Evolutionary conservation across 75 land plant species (phyloP).

Genomic region (Selaginella tamariscina): DNA sequence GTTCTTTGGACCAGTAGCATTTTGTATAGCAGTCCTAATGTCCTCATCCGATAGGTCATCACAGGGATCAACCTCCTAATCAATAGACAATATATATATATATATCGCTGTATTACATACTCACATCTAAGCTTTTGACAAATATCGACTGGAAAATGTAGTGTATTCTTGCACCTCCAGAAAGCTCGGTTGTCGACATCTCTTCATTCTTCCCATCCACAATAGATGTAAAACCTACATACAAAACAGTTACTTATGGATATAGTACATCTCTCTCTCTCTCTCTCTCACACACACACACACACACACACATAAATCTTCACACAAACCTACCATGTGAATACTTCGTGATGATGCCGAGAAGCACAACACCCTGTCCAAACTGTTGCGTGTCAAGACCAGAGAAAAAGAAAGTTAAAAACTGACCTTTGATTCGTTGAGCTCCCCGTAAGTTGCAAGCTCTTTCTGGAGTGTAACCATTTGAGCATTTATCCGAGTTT

Average conservation of each 20-base stretch:
- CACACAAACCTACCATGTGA: conserved; percentile 22
- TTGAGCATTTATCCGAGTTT: conserved; percentile 31
- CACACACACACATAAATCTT: not conserved
- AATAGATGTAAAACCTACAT: conserved; percentile 26
- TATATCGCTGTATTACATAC: not conserved
- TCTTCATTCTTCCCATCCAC: conserved; percentile 41
- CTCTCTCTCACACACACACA: not conserved
- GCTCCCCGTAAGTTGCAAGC: conserved; percentile 34
- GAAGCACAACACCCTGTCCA: conserved; percentile 27
- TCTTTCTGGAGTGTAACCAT: conserved; percentile 33
- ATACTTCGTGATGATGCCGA: conserved; percentile 30
- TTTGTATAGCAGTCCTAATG: conserved; percentile 32
- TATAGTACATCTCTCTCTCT: no score
- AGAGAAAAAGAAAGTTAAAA: not conserved
- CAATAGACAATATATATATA: not conserved
- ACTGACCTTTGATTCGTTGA: conserved; percentile 31
- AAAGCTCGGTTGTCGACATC: conserved; percentile 33
- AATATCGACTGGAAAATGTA: conserved; percentile 37
- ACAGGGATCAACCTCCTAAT: conserved; percentile 35
- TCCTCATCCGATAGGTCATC: conserved; percentile 31
- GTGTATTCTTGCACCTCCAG: conserved; percentile 36
- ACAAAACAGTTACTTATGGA: conserved; percentile 5
- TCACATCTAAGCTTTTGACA: conserved; percentile 35
- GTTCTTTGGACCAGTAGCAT: conserved; percentile 34
- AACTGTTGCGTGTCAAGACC: conserved; percentile 12